Conservation (phyloP, 1,284 basidiomycete species). For the Ceratobasidium sp. region DNA sequence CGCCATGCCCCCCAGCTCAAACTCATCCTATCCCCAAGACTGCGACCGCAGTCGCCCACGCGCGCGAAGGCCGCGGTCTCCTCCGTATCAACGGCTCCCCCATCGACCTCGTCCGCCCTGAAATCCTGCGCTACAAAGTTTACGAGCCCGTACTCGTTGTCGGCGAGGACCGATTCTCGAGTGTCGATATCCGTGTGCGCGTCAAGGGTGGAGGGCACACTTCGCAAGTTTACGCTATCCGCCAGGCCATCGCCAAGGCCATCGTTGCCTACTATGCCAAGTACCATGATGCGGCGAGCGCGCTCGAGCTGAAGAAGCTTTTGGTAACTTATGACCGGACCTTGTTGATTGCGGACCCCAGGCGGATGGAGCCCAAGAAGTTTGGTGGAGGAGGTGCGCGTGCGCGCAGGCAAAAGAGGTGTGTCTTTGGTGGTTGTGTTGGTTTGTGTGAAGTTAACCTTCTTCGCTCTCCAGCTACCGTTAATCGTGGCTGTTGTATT, state of each 20-base stretch:
- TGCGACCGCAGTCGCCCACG: constrained; percentile 95
- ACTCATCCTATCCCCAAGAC: constrained; percentile 68
- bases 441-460: constrained; percentile 6
- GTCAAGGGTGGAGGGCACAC: constrained; percentile 99
- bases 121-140: constrained; percentile 97
- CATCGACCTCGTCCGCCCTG: constrained; percentile 93
- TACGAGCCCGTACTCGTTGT: constrained; percentile 95
- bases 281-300: constrained; percentile 97
- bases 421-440: constrained; percentile 51
- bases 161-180: constrained; percentile 84
- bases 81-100: constrained; percentile 98
- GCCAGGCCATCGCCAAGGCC: constrained; percentile 98
- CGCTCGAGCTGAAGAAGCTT: constrained; percentile 97
- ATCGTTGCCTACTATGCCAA: constrained; percentile 99
- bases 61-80: constrained; percentile 96
- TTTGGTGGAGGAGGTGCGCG: constrained; percentile 97
- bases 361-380: constrained; percentile 99
- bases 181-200: constrained; percentile 96
- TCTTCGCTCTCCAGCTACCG: constrained; percentile 76
- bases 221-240: constrained; percentile 98
- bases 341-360: constrained; percentile 96
- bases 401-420: constrained; percentile 96
- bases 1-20: not conserved
- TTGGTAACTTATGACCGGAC: constrained; percentile 95
- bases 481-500: constrained; percentile 61